Evolutionary conservation across 2,329 filamentous ascomycete genomes (phyloP).

Genomic region (Calonectria hongkongensis): DNA sequence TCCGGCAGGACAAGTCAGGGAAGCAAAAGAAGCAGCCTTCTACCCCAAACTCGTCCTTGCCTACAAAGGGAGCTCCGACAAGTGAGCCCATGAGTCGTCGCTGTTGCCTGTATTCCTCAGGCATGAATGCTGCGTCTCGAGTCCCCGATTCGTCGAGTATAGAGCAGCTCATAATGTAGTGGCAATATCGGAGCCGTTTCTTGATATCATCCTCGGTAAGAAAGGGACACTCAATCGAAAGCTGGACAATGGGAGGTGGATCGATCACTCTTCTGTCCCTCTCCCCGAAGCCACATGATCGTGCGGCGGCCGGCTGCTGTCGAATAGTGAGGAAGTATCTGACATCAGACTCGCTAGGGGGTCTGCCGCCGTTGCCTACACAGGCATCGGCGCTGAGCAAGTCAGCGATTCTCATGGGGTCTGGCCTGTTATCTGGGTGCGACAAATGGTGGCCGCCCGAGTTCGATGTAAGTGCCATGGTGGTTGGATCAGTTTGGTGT

Average conservation of each 20-base stretch:
- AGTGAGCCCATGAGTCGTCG: conserved; percentile 87
- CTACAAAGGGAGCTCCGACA: conserved; percentile 85
- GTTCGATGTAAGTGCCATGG: conserved; percentile 13
- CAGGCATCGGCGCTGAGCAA: conserved; percentile 41
- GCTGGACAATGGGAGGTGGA: conserved; percentile 87
- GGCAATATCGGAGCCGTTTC: conserved; percentile 74
- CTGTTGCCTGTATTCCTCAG: conserved; percentile 82
- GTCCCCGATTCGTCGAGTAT: conserved; percentile 82
- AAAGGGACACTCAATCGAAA: conserved; percentile 77
- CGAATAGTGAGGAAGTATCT: conserved; percentile 70
- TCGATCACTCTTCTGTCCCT: conserved; percentile 88
- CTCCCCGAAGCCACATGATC: conserved; percentile 89
- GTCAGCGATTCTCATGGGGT: conserved; percentile 52
- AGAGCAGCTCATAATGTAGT: conserved; percentile 84
- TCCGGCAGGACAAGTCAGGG: conserved; percentile 86
- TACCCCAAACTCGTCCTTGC: conserved; percentile 81
- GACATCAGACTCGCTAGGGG: conserved; percentile 42
- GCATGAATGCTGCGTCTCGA: conserved; percentile 82
- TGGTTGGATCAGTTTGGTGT: conserved; percentile 34
- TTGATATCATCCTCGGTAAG: conserved; percentile 72
- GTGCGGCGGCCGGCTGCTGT: conserved; percentile 85
- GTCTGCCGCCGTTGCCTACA: conserved; percentile 15
- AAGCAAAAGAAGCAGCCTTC: conserved; percentile 92
- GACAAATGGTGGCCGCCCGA: conserved; percentile 40
- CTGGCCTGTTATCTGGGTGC: conserved; percentile 44